phyloP scores from a whole-genome alignment of 2,329 filamentous ascomycete species.

The Lasiodiplodia sp. region DNA sequence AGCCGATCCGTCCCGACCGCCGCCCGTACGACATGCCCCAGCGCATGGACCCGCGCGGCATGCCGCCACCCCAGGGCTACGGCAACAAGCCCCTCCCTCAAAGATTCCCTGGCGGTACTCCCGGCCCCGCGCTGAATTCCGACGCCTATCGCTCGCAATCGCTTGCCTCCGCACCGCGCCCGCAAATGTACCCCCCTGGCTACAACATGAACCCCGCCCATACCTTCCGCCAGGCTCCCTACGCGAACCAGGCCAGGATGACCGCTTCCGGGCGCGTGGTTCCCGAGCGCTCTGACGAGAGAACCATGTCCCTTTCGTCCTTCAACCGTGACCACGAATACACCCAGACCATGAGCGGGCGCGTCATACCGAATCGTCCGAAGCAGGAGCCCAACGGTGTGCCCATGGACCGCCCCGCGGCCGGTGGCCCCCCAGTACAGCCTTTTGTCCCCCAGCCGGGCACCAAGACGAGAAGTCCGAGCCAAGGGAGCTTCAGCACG shows the following conservation, averaged over 20 bases:
- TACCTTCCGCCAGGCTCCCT: conserved; percentile 80
- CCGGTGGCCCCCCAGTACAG: conserved; percentile 29
- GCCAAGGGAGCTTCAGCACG: conserved; percentile 54
- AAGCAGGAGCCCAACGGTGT: conserved; percentile 54
- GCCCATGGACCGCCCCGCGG: conserved; percentile 18
- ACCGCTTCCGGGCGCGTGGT: conserved; percentile 92
- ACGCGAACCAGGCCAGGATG: conserved; percentile 74
- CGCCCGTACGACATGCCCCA: conserved; percentile 76
- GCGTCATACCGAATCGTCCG: conserved; percentile 82
- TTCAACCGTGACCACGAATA: conserved; percentile 80
- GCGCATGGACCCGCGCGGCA: conserved; percentile 69
- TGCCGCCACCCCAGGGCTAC: conserved; percentile 56
- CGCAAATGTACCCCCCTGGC: conserved; percentile 63
- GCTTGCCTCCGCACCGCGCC: conserved; percentile 78
- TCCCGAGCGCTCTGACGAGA: conserved; percentile 88
- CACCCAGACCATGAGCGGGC: conserved; percentile 87
- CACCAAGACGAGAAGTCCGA: conserved; percentile 43
- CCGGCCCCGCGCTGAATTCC: conserved; percentile 74
- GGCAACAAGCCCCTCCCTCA: conserved; percentile 63
- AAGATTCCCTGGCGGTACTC: conserved; percentile 58
- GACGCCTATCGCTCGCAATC: conserved; percentile 94
- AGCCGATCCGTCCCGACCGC: conserved; percentile 68
- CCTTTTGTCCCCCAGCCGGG: conserved; percentile 36
- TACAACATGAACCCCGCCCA: conserved; percentile 68
- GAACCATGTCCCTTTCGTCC: conserved; percentile 94